Evolutionary conservation across 177 flowering plant species (phyloP), one percentile per base, ranked within the genome.

Genomic region (Vitis hybrid): DNA sequence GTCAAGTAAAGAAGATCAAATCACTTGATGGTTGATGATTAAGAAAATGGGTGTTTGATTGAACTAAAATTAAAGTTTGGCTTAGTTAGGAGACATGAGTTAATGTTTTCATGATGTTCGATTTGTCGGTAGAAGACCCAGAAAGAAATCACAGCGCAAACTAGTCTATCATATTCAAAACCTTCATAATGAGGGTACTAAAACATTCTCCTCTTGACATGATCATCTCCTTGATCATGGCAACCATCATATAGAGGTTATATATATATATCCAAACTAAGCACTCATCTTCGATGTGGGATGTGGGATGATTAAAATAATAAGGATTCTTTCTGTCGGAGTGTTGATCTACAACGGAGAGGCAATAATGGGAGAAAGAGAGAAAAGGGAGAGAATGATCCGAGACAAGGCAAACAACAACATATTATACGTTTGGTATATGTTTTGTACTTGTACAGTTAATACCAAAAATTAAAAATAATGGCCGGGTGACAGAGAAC

Each of bases 311-410:
- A 55, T 54, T 61, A 54, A 48, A 70, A 54, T 61, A 70, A 17
- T 52, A 17, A 34, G 10, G 71, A 75, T 75, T 66, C 74, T 62
- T 34, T 55, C 23, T 66, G 78, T 70, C 78, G 77, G 77, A 70
- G 56, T 65, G 52, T 34, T 52, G 21, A 62, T 62, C 63, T 56
- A 59, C 77, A 26, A 14, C 5, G 23, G 50, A 11, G 19, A 5
- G 18, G 12, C 70, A 75, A 70, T 75, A 70, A 75, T 66, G 10
- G 45, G 45, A 45, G 57, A 45, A 67, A 64, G 74, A 70, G 74
- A 56, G 64, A 59, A 12, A 17, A 67, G 13, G 40, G 11, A 30
- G 58, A 45, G 17, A 60, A 50, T 56, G 51, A 30, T 56, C n/a
- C 17, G 40, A 57, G 67, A 72, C 76, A 63, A 50, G 32, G 56